These are phyloP conservation scores for Nadsonia commutata DNA, from an alignment of 1,139 yeast genomes.

Conservation along the genomic window DNA sequence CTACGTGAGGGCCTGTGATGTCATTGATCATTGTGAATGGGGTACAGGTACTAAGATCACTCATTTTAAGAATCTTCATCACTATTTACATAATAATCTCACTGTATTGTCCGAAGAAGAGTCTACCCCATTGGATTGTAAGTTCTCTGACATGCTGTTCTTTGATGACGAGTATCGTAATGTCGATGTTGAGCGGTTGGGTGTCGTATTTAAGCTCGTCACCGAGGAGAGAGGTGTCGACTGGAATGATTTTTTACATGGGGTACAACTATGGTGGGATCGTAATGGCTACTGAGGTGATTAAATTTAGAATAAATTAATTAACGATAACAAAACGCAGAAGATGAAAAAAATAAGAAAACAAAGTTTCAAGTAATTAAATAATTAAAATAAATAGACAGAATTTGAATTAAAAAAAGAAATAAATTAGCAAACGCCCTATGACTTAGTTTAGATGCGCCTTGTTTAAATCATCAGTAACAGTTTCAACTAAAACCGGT, in stretches of 20 bases:
- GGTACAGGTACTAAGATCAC: conserved; percentile 49
- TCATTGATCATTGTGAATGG: conserved; percentile 46
- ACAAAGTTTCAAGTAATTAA: no score
- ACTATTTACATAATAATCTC: background rate
- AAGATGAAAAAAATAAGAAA: no score
- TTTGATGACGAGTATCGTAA: conserved; percentile 61
- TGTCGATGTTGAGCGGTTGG: conserved; percentile 44
- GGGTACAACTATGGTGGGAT: conserved; percentile 17
- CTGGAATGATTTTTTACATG: conserved; percentile 31
- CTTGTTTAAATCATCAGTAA: no score
- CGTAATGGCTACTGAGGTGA: background rate
- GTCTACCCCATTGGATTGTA: no score
- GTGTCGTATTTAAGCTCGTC: conserved; percentile 46
- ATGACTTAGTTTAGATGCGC: no score
- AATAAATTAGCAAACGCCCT: no score
- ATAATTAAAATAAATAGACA: no score
- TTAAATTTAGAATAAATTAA: no score
- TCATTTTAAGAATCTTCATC: conserved; percentile 37
- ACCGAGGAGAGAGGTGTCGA: conserved; percentile 36
- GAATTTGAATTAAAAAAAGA: no score
- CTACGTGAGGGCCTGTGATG: conserved; percentile 32
- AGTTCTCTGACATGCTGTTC: conserved; percentile 40
- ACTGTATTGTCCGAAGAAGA: conserved; percentile 29
- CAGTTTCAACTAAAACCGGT: no score
- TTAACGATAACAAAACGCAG: no score